Base-by-base conservation (phyloP, 768 basidiomycete genomes). In the Mycena metata region DNA sequence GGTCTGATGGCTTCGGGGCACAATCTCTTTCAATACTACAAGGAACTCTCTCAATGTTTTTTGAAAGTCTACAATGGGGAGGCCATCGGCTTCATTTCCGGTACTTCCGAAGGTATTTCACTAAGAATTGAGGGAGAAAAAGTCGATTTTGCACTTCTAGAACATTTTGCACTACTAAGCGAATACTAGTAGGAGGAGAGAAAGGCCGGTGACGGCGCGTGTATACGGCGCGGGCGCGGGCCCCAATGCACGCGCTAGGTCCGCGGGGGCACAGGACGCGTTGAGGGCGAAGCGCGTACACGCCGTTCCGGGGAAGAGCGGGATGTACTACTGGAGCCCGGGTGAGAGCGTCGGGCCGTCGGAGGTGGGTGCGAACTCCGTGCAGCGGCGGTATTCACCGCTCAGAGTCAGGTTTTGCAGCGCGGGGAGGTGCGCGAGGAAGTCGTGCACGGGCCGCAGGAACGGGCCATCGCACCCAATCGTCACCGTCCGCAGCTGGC, bases 391-490 rank as follows among this genome's bases (percentile, higher is more conserved):
- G 17, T 24, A 63, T 2, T 9, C 11, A 23, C 67, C 67, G 21
- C 26, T 21, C 17, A 68, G 45, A 0, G 42, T 59, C 21, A 68
- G 54, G 8, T 62, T 19, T 19, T 35, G 24, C 13, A 68, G 47
- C 23, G 36, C 60, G 12, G 67, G 60, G 36, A 68, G 67, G 36
- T 9, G 23, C 12, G 17, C 54, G 55, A 68, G 60, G 54, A 68
- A 68, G 16, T 19, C 33, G 24, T 61, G 67, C 13, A 68, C 46
- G 11, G 30, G 35, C 2, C 54, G 45, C 9, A 68, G 52, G 67
- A 68, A 68, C 16, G 67, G 67, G 19, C 67, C 67, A 26, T 68
- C 67, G 54, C 51, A 55, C 43, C 26, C 60, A 24, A 68, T 68
- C 30, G 23, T 41, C 6, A 68, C 60, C n/a, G n/a, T 57, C 35